Base-by-base conservation (phyloP, 495 filamentous ascomycete species). In the Tuber magnatum region DNA sequence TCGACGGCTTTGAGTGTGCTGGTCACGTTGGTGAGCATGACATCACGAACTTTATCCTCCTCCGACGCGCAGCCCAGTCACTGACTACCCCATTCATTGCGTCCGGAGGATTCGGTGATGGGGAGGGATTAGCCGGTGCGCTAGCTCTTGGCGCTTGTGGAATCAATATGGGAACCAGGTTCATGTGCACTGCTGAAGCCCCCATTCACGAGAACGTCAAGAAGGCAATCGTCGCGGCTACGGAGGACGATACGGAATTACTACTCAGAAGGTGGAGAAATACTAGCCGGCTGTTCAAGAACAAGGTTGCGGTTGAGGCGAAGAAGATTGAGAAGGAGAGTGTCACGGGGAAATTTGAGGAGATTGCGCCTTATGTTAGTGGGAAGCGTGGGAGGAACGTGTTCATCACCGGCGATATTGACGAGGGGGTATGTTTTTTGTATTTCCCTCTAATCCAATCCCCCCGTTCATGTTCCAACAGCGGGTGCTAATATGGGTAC, bases 1-100 rank as follows among this genome's bases (percentile, higher is more conserved):
- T 99, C 80, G 95, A 99, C 81, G 95, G 95, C 35, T 98, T 99
- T 80, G 95, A 99, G 84, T 99, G 95, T 84, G 95, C 93, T 38
- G 95, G 95, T 73, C 96, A 94, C 83, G 94, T 99, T 71, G 95
- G 95, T 78, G 95, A 99, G 86, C 88, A 88, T 68, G 95, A 99
- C 81, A 97, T 99, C 84, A 97, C 95, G 77, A 99, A 99, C 84
- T 95, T 98, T 84, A 97, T 99, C 77, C 89, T 99, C 12, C 87
- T 98, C 68, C 90, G 89, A 83, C 88, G 93, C 68, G 95, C 95
- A 48, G 87, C 94, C 32, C 95, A 99, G 85, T 88, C 89, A 2
- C 88, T 99, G 68, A 88, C 88, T 41, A 89, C 94, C 42, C 95
- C 95, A 7, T 99, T 99, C 83, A 97, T 99, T 82, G 95, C 95